Conservation (phyloP, 208 protist genomes). For the Entamoeba histolytica region DNA sequence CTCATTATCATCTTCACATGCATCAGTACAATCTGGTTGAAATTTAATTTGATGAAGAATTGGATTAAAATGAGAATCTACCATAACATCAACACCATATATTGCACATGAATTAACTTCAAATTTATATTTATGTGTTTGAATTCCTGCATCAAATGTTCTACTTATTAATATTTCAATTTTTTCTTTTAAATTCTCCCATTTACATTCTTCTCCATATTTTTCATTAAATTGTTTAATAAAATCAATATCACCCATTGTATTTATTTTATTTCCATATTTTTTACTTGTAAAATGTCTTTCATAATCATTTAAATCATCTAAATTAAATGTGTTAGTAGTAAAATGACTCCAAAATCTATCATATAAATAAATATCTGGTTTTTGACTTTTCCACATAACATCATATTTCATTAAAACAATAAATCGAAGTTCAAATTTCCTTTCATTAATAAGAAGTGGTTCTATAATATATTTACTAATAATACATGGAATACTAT, state of each 20-base stretch:
- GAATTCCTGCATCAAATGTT: neutral
- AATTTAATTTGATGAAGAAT: too few relatives aligned
- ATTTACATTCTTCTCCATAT: neutral
- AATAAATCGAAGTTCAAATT: neutral
- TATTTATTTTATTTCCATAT: neutral
- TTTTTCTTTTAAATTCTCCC: neutral
- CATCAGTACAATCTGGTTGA: too few relatives aligned
- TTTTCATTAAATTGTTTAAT: neutral
- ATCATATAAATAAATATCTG: neutral
- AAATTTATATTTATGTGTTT: neutral
- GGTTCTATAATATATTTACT: neutral
- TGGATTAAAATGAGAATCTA: neutral
- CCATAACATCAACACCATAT: neutral
- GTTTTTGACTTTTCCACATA: neutral
- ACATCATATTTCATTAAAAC: neutral
- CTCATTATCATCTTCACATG: too few relatives aligned
- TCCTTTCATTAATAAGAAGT: neutral
- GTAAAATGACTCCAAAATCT: neutral
- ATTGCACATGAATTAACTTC: neutral
- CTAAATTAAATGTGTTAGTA: neutral
- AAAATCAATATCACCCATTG: neutral
- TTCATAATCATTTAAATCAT: neutral
- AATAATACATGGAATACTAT: neutral
- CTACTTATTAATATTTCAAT: neutral
- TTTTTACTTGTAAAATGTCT: neutral